Conservation (phyloP, 768 basidiomycete species). For the Baorangia bicolor region DNA sequence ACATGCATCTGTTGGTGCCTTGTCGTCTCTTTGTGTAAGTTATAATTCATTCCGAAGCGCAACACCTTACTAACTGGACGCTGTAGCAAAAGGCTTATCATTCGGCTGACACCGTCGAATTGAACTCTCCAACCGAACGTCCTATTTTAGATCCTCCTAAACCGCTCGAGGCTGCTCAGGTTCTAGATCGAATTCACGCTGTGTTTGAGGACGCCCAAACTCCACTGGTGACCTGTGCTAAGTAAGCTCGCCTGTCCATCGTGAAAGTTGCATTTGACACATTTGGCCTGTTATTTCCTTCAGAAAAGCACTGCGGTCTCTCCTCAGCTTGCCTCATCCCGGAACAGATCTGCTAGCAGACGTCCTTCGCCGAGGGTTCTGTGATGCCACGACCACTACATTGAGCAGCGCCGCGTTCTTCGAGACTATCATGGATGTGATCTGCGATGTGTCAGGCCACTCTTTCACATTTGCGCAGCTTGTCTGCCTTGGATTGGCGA, state of each 20-base stretch:
- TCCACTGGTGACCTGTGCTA: constrained; percentile 54
- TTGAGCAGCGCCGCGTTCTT: constrained; percentile 70
- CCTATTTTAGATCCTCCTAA: constrained; percentile 48
- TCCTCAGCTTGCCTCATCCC: constrained; percentile 58
- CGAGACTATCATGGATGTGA: constrained; percentile 70
- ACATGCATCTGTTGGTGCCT: constrained; percentile 79
- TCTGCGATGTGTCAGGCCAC: constrained; percentile 53
- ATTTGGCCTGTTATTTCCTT: constrained; percentile 1
- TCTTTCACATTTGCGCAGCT: constrained; percentile 73
- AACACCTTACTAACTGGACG: not conserved
- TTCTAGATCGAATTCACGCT: constrained; percentile 66
- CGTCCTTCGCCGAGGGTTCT: constrained; percentile 66
- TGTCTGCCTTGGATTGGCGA: constrained; percentile 76
- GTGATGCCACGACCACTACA: constrained; percentile 48
- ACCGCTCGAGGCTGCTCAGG: constrained; percentile 49
- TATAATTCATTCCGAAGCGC: not conserved
- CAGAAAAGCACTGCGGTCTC: constrained; percentile 75
- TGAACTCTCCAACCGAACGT: constrained; percentile 64
- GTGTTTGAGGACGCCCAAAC: constrained; percentile 62
- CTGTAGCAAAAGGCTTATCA: constrained; percentile 77
- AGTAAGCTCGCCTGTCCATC: constrained; percentile 46
- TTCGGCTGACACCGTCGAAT: constrained; percentile 51
- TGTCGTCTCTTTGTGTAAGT: constrained; percentile 87
- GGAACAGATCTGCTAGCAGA: constrained; percentile 61
- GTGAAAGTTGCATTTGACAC: not conserved